Percentiles rank a stretch among this genome's conserved stretches.
phyloP scores from a whole-genome alignment of 163 green algal species.

The Trebouxia gelatinosa region DNA sequence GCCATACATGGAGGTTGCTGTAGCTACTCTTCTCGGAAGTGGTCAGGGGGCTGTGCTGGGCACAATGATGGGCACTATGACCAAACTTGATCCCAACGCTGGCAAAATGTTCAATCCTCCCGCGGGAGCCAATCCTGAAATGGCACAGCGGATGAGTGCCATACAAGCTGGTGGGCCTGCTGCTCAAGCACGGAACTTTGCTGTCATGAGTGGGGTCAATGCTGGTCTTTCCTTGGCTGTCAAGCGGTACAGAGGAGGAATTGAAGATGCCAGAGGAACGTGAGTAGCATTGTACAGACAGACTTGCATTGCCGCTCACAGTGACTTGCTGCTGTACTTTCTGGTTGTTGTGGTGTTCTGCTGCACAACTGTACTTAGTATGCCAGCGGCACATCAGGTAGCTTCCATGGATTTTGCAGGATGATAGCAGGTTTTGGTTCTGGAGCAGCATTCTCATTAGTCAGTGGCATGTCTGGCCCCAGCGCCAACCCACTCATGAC shows the following conservation, averaged over 20 bases:
- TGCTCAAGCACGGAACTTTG: conserved; percentile 91
- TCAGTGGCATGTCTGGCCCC: conserved; percentile 52
- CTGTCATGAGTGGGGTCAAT: conserved; percentile 92
- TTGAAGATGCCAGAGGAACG: conserved; percentile 85
- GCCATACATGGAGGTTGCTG: conserved; percentile 58
- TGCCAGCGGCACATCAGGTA: no score
- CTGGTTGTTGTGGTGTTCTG: no score
- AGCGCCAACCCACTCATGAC: conserved; percentile 63
- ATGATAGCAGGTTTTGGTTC: conserved; percentile 84
- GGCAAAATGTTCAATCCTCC: conserved; percentile 10
- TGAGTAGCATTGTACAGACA: conserved; percentile 60
- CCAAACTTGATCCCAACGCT: conserved; percentile 39
- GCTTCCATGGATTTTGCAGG: no score
- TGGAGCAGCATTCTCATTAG: conserved; percentile 79
- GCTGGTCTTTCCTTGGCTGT: conserved; percentile 73
- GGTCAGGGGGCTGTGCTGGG: conserved; percentile 50
- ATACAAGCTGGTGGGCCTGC: conserved; percentile 58
- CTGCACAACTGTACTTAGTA: no score
- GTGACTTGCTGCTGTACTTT: no score
- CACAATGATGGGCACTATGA: conserved; percentile 58
- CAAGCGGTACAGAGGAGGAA: conserved; percentile 73
- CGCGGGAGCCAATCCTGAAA: conserved; percentile 20
- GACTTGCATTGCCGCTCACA: no score
- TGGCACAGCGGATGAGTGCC: conserved; percentile 25
- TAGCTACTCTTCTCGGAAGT: conserved; percentile 44